These are phyloP conservation scores for Plasmodium gaboni DNA, from an alignment of 169 alveolate species.

Conservation along the genomic window DNA sequence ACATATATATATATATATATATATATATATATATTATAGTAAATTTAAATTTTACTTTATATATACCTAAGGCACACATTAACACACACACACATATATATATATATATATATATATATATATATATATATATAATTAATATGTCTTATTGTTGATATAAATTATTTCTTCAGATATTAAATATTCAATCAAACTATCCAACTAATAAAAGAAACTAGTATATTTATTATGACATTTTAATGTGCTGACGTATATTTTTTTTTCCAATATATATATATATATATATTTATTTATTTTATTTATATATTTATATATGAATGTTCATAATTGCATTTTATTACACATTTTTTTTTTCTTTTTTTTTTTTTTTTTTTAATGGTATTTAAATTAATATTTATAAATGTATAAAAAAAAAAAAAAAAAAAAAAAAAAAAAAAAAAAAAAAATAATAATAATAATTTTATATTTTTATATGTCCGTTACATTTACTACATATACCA, in stretches of 20 bases:
- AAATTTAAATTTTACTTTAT: background rate
- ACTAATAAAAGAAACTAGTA: too few relatives aligned
- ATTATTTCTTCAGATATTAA: too few relatives aligned
- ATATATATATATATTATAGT: background rate
- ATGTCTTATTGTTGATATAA: too few relatives aligned
- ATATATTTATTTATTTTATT: too few relatives aligned
- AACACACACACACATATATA: background rate
- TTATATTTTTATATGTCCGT: too few relatives aligned
- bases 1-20: conserved; percentile 7
- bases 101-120: background rate
- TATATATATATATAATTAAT: background rate
- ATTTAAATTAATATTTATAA: background rate
- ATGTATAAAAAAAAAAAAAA: background rate
- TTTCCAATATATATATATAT: too few relatives aligned
- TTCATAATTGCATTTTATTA: background rate
- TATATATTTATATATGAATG: background rate
- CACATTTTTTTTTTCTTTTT: background rate
- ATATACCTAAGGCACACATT: too few relatives aligned
- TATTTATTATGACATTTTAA: too few relatives aligned
- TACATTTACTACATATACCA: too few relatives aligned
- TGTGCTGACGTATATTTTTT: too few relatives aligned
- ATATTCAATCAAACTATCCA: too few relatives aligned
- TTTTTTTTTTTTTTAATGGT: background rate
- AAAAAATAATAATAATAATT: background rate
- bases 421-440: background rate